These are phyloP conservation scores for Talaromyces borbonicus DNA, from an alignment of 495 filamentous ascomycete species.

Conservation along the genomic window DNA sequence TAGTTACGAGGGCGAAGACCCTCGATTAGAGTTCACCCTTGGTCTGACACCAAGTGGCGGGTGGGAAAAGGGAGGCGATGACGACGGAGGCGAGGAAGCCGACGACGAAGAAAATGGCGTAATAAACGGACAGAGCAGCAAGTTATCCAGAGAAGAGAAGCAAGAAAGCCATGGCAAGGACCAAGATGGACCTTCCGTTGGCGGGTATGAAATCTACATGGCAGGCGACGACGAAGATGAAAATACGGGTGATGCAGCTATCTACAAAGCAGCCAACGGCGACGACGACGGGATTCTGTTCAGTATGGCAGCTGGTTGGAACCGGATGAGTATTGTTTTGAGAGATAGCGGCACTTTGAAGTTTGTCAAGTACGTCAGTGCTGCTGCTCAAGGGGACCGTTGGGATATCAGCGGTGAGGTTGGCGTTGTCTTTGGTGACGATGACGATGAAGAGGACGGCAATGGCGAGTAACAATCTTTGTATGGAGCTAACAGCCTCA, in stretches of 20 bases:
- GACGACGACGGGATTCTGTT: slow-evolving; percentile 90
- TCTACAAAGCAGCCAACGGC: slow-evolving; percentile 60
- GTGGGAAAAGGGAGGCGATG: slow-evolving; percentile 65
- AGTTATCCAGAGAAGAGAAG: background rate
- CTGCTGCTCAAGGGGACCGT: slow-evolving; percentile 70
- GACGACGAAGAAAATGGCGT: slow-evolving; percentile 21
- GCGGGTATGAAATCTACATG: slow-evolving; percentile 91
- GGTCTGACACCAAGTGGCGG: slow-evolving; percentile 70
- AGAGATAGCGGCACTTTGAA: slow-evolving; percentile 76
- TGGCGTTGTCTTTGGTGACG: slow-evolving; percentile 33
- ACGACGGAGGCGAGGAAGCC: slow-evolving; percentile 42
- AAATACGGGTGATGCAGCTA: slow-evolving; percentile 38
- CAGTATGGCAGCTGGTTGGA: slow-evolving; percentile 81
- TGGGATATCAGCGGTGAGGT: slow-evolving; percentile 78
- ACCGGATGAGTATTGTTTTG: slow-evolving; percentile 78
- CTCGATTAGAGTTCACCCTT: slow-evolving; percentile 79
- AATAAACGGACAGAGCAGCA: slow-evolving; percentile 3
- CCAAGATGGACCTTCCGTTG: slow-evolving; percentile 47
- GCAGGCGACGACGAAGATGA: slow-evolving; percentile 68
- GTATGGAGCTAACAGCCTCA: too few species aligned
- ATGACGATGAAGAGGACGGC: slow-evolving; percentile 32
- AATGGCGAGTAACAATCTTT: too few species aligned
- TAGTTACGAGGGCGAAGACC: slow-evolving; percentile 61
- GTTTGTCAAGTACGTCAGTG: slow-evolving; percentile 95
- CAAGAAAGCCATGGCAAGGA: slow-evolving; percentile 1